These are phyloP conservation scores for Syncephalastrum racemosum DNA, from an alignment of 371 early-diverging fungal species.

Conservation along the genomic window DNA sequence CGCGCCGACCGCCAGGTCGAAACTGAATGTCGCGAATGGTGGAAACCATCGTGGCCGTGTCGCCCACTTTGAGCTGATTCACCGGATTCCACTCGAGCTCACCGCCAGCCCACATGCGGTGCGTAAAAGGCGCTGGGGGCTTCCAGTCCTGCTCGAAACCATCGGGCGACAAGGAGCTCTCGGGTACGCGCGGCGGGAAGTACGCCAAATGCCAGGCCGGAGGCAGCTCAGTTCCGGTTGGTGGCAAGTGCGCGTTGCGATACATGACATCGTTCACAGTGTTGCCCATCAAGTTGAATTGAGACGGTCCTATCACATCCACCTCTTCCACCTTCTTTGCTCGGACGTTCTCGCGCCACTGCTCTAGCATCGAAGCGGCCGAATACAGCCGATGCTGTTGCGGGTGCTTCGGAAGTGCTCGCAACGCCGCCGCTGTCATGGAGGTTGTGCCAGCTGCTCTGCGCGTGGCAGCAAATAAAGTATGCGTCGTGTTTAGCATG, in stretches of 20 bases:
- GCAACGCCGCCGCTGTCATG: not conserved
- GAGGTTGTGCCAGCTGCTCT: not conserved
- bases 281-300: slow-evolving; percentile 23
- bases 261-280: slow-evolving; percentile 23
- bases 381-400: too few species aligned
- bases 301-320: slow-evolving; percentile 28
- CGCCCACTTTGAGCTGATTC: slow-evolving; percentile 67
- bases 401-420: too few species aligned
- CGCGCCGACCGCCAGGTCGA: slow-evolving; percentile 46
- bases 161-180: slow-evolving; percentile 66
- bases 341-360: slow-evolving; percentile 19
- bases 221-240: slow-evolving; percentile 52
- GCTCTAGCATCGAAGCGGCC: slow-evolving; percentile 1
- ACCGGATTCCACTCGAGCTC: slow-evolving; percentile 55
- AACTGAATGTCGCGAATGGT: slow-evolving; percentile 50
- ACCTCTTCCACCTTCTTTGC: slow-evolving; percentile 21
- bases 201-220: slow-evolving; percentile 75
- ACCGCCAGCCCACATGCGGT: slow-evolving; percentile 86
- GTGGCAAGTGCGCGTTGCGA: slow-evolving; percentile 17
- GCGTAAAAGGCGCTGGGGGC: slow-evolving; percentile 70
- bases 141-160: slow-evolving; percentile 71
- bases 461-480: not conserved
- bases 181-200: slow-evolving; percentile 69
- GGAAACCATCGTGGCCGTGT: slow-evolving; percentile 53
- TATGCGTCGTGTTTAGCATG: not conserved